Base-by-base conservation (phyloP, 371 early-diverging fungal species). In the Phascolomyces articulosus region DNA sequence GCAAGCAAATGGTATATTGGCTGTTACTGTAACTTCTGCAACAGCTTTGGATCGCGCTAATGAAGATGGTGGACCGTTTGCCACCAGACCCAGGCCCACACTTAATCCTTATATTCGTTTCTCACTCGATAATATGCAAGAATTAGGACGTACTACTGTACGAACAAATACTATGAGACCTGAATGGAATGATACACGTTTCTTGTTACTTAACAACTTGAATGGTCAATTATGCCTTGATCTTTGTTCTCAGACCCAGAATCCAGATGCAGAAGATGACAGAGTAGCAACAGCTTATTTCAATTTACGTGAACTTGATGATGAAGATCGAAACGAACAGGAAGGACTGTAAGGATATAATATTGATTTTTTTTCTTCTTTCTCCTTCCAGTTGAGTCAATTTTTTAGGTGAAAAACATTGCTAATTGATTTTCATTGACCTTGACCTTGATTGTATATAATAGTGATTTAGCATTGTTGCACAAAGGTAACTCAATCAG, bases 1-100 rank as follows among this genome's bases (percentile, higher is more conserved):
- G 40, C 73, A 85, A 27, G 93, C 96, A 15, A 86, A 90, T 63
- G 98, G 98, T 63, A 91, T 98, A 0, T 78, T 97, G n/a, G 86
- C 90, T 28, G 78, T 96, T 48, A 88, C 87, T 4, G 79, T 97
- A 27, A 81, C 87, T 55, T 86, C 89, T n/a, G 94, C 92, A 28
- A 85, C 88, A 58, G 82, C 85, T 3, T 81, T 97, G 56, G 88
- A 88, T 66, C 90, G 93, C 13, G 64, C 57, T 6, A 56, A 61
- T 15, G 8, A 15, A 1, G 56, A 55, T 34, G 57, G 55, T n/a
- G 48, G 60, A 0, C 62, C 66, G 1, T 60, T 69, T 78, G 82
- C 31, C 95, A 51, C 58, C 10, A 21, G 58, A 2, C 49, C 57
- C 16, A 62, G 51, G 16, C 16, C 23, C 16, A 31, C 58, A 1